Evolutionary conservation across 2,329 filamentous ascomycete species (phyloP).

Genomic region (Lachnellula occidentalis): DNA sequence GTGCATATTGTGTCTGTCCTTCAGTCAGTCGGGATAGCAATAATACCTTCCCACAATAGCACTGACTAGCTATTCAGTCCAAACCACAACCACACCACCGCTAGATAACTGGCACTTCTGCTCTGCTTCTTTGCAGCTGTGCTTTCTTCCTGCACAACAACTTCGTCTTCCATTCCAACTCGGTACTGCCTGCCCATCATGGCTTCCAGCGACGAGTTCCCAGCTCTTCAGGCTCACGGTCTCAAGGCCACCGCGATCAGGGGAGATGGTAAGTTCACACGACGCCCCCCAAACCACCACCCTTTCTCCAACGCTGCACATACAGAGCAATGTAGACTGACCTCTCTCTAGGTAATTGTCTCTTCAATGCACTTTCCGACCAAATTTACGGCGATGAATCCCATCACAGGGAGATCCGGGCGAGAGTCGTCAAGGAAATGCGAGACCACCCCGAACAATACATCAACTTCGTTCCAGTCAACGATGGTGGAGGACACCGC

Average conservation of each 20-base stretch:
- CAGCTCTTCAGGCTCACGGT: slow-evolving; percentile 49
- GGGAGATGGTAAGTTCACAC: slow-evolving; percentile 53
- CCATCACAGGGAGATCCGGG: slow-evolving; percentile 53
- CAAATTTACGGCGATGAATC: slow-evolving; percentile 58
- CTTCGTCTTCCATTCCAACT: background rate
- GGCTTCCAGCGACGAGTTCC: slow-evolving; percentile 41
- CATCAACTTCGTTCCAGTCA: slow-evolving; percentile 56
- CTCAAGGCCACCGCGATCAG: slow-evolving; percentile 54
- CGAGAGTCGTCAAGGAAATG: slow-evolving; percentile 56
- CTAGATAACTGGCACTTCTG: background rate
- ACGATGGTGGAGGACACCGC: slow-evolving; percentile 47
- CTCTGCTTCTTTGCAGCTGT: background rate
- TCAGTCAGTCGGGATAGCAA: too few relatives aligned
- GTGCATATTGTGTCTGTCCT: too few relatives aligned
- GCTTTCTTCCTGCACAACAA: background rate
- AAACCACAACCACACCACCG: background rate
- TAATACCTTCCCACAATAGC: background rate
- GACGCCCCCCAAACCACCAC: slow-evolving; percentile 18
- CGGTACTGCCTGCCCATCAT: slow-evolving; percentile 5
- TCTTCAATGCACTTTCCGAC: slow-evolving; percentile 63
- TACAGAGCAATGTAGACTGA: slow-evolving; percentile 9
- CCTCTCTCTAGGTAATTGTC: slow-evolving; percentile 54
- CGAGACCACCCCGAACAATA: slow-evolving; percentile 54
- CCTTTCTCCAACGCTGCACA: background rate
- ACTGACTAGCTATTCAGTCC: background rate